Percentiles rank a stretch among this genome's conserved stretches.
Conservation (phyloP, 2,329 filamentous ascomycete species). For the Tolypocladium ovalisporum region DNA sequence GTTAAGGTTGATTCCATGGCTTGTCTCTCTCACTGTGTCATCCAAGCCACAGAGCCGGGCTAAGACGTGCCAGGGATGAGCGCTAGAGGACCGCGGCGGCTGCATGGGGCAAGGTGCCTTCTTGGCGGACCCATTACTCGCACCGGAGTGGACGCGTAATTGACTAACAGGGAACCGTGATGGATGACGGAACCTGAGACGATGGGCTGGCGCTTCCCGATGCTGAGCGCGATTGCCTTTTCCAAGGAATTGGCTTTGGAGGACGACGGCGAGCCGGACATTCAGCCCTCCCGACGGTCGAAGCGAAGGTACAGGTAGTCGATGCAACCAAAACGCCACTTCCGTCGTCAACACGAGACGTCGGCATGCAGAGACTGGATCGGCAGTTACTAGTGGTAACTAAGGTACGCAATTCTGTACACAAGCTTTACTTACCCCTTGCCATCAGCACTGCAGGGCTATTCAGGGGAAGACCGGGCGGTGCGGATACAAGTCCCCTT, state of each 20-base stretch:
- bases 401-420: too few species aligned
- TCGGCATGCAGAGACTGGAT: background rate
- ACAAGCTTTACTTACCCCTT: too few species aligned
- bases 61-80: background rate
- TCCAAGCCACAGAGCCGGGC: background rate
- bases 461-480: too few species aligned
- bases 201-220: background rate
- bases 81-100: background rate
- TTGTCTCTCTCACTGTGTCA: background rate
- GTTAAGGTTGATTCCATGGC: background rate
- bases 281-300: too few species aligned
- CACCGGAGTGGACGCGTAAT: background rate
- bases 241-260: too few species aligned
- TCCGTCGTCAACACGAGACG: background rate
- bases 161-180: background rate
- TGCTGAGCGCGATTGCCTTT: background rate
- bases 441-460: too few species aligned
- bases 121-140: background rate
- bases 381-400: background rate
- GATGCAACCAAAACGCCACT: background rate
- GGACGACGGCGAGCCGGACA: too few species aligned
- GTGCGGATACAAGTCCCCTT: too few species aligned
- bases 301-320: too few species aligned
- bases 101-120: background rate
- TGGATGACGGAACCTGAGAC: background rate